These are phyloP conservation scores for Fusarium sp. DNA, from an alignment of 2,329 filamentous ascomycete species.

Conservation along the genomic window DNA sequence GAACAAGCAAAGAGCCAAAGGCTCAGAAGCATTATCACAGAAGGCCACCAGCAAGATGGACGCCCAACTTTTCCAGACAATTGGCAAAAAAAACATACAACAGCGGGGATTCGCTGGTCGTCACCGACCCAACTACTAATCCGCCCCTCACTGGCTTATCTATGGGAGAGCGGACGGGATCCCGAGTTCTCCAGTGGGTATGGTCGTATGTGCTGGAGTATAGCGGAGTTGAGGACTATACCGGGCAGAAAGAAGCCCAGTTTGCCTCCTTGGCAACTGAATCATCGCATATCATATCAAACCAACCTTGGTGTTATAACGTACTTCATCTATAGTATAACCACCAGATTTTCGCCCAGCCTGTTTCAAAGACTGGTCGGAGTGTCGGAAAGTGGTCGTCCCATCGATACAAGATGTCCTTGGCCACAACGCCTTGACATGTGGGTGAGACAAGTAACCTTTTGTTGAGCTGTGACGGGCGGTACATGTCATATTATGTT, in stretches of 20 bases:
- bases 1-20: neutral
- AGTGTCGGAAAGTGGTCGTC: neutral
- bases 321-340: neutral
- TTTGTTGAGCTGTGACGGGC: neutral
- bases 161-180: neutral
- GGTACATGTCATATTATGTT: neutral
- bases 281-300: neutral
- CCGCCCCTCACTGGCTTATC: too few species aligned
- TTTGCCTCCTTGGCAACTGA: neutral
- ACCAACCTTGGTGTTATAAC: neutral
- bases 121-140: too few species aligned
- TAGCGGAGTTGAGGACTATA: neutral
- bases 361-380: neutral
- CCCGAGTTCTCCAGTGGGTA: neutral
- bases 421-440: neutral
- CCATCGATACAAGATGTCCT: neutral
- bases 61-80: neutral
- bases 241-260: neutral
- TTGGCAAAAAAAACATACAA: neutral
- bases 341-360: neutral
- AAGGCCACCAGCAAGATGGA: neutral
- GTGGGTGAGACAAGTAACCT: neutral
- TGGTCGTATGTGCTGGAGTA: neutral
- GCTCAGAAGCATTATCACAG: neutral
- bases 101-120: too few species aligned